Evolutionary conservation across 768 basidiomycete genomes (phyloP).

Genomic region (Hemileccinum impolitum): DNA sequence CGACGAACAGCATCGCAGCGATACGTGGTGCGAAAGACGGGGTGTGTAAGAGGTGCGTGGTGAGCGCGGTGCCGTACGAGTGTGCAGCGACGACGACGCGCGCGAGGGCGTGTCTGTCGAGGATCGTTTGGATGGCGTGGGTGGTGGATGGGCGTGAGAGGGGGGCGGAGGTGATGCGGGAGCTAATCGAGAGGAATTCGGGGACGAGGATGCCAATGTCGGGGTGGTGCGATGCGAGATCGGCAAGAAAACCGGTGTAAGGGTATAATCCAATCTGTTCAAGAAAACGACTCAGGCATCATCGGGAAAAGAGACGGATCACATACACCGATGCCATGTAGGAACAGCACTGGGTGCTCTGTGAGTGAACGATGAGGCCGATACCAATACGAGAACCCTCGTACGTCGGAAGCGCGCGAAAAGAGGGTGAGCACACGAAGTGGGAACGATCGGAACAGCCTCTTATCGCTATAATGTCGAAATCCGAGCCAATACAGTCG

Average conservation of each 20-base stretch:
- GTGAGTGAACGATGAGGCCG: conserved; percentile 45
- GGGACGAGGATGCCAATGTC: conserved; percentile 57
- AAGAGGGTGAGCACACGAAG: conserved; percentile 46
- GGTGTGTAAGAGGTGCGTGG: conserved; percentile 51
- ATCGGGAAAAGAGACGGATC: neutral
- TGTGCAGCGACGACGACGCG: conserved; percentile 49
- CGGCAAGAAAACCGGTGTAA: conserved; percentile 50
- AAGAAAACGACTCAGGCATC: neutral
- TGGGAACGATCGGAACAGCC: conserved; percentile 47
- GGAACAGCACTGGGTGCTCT: conserved; percentile 55
- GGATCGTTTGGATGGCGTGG: conserved; percentile 40
- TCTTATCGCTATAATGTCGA: conserved; percentile 44
- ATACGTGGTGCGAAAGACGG: conserved; percentile 32
- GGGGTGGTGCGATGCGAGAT: conserved; percentile 41
- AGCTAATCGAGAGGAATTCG: conserved; percentile 58
- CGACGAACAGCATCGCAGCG: conserved; percentile 48
- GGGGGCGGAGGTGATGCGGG: conserved; percentile 55
- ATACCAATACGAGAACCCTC: conserved; percentile 44
- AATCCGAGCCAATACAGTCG: conserved; percentile 45
- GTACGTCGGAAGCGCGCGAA: conserved; percentile 37
- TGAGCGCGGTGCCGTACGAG: conserved; percentile 60
- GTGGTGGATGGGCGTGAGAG: conserved; percentile 41
- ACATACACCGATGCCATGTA: conserved; percentile 68
- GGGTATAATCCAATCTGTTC: conserved; percentile 59
- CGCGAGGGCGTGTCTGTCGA: conserved; percentile 39